Evolutionary conservation across 371 early-diverging fungal species (phyloP), one percentile per base, ranked within the genome.

Genomic region (Phascolomyces articulosus): DNA sequence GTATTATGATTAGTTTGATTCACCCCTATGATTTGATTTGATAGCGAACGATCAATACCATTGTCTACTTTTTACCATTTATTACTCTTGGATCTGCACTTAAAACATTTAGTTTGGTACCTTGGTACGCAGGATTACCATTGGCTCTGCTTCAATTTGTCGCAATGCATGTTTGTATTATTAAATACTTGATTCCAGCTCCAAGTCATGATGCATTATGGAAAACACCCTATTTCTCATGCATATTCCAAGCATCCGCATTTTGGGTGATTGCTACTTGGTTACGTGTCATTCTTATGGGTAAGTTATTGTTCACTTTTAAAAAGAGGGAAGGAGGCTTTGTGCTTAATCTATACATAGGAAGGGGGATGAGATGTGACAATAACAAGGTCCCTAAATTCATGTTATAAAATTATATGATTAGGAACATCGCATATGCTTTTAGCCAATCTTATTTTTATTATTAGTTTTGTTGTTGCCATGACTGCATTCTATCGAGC

Each of bases 211-310:
- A 79, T 64, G 85, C 87, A 15, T 71, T 96, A 57, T 79, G 85
- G 71, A 77, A 80, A 59, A 92, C 93, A 26, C 96, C 98, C 1
- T 94, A 93, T 64, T 85, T 91, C 60, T 90, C 93, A 0, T 87
- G 92, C 47, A 87, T 98, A 54, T 94, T 95, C 62, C 95, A 95
- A 71, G 83, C 93, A 0, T 90, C 94, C 2, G 84, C 93, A 21
- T 79, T 93, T 58, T 89, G 83, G 77, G 88, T 89, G 1, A 70
- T 85, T 4, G 51, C 87, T 8, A 82, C 86, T 15, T 96, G 94
- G 93, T 24, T 57, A 13, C 57, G 69, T 10, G 62, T 82, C 47
- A 49, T 74, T 7, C 64, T 64, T n/a, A 34, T 34, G 34, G 72
- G 82, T 81, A 71, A 62, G 69, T n/a, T 9, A 38, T 9, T 9